phyloP scores from a whole-genome alignment of 208 protist genomes.

The Lotmaria passim region DNA sequence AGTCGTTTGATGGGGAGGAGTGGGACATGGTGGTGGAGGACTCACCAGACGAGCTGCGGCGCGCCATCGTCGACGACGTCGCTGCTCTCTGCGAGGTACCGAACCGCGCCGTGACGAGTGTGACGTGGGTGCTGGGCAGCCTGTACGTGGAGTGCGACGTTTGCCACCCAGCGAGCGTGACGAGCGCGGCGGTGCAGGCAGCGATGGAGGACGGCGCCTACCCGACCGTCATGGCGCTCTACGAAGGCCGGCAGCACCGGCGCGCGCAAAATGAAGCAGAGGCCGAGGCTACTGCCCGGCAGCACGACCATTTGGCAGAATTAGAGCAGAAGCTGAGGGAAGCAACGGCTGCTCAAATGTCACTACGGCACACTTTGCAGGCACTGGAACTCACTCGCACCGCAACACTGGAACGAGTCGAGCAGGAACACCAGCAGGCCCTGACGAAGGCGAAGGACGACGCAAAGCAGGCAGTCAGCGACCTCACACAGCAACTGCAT shows the following conservation, averaged over 20 bases:
- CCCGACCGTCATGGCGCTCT: conserved; percentile 13
- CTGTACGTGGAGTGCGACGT: conserved; percentile 46
- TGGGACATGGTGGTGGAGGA: conserved; percentile 50
- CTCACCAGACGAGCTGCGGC: conserved; percentile 40
- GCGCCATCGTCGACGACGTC: conserved; percentile 38
- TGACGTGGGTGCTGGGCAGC: conserved; percentile 32
- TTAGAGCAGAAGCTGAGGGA: conserved; percentile 4
- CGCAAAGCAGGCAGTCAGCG: neutral
- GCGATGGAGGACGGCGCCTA: conserved; percentile 13
- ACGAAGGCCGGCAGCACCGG: conserved; percentile 8
- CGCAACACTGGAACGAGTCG: neutral
- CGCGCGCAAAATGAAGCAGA: neutral
- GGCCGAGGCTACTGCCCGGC: neutral
- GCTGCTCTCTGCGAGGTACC: conserved; percentile 39
- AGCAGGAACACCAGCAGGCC: conserved; percentile 13
- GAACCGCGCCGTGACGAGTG: conserved; percentile 33
- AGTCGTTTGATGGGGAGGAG: conserved; percentile 36
- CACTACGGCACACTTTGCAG: neutral
- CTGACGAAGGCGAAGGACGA: neutral
- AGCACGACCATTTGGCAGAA: neutral
- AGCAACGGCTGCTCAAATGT: neutral
- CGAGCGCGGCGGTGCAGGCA: neutral
- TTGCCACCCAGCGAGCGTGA: conserved; percentile 24
- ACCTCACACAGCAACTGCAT: conserved; percentile 8
- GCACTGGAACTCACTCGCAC: conserved; percentile 1